Conservation (phyloP, 1,284 basidiomycete species). For the Trichosporon inkin region DNA sequence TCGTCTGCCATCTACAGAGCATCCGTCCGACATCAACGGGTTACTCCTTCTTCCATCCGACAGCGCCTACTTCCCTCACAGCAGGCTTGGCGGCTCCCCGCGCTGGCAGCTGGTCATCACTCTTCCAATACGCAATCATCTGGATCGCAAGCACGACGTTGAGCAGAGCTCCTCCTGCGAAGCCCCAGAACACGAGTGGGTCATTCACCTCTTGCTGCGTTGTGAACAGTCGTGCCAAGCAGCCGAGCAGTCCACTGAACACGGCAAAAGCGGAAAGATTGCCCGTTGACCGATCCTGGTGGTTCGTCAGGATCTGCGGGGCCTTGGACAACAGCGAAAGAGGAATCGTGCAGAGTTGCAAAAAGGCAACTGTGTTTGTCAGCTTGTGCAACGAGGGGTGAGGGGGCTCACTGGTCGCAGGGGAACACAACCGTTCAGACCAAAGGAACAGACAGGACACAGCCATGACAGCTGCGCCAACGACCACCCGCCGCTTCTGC, state of each 20-base stretch:
- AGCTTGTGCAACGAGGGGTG: not conserved
- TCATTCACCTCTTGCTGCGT: slow-evolving; percentile 82
- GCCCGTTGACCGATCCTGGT: slow-evolving; percentile 69
- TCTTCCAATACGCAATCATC: slow-evolving; percentile 76
- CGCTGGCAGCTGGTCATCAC: slow-evolving; percentile 23
- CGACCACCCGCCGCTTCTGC: slow-evolving; percentile 25
- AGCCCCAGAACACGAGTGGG: slow-evolving; percentile 69
- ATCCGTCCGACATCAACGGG: slow-evolving; percentile 21
- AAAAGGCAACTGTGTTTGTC: slow-evolving; percentile 52
- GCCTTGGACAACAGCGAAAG: slow-evolving; percentile 80
- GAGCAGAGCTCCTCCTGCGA: slow-evolving; percentile 69
- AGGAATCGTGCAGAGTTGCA: slow-evolving; percentile 75
- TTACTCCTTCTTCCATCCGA: slow-evolving; percentile 11
- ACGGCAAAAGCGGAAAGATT: slow-evolving; percentile 87
- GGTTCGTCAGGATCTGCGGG: slow-evolving; percentile 77
- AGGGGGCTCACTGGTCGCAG: slow-evolving; percentile 33
- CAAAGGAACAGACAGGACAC: slow-evolving; percentile 55
- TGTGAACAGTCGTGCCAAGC: slow-evolving; percentile 82
- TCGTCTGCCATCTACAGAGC: slow-evolving; percentile 29
- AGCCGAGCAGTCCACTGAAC: slow-evolving; percentile 69
- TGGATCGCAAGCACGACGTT: slow-evolving; percentile 76
- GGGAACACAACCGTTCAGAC: slow-evolving; percentile 41
- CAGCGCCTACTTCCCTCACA: not conserved
- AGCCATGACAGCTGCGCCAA: slow-evolving; percentile 52
- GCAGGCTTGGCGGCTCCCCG: not conserved